These are phyloP conservation scores for Globisporangium okanoganense DNA, from an alignment of 352 stramenopile genomes.

Conservation along the genomic window DNA sequence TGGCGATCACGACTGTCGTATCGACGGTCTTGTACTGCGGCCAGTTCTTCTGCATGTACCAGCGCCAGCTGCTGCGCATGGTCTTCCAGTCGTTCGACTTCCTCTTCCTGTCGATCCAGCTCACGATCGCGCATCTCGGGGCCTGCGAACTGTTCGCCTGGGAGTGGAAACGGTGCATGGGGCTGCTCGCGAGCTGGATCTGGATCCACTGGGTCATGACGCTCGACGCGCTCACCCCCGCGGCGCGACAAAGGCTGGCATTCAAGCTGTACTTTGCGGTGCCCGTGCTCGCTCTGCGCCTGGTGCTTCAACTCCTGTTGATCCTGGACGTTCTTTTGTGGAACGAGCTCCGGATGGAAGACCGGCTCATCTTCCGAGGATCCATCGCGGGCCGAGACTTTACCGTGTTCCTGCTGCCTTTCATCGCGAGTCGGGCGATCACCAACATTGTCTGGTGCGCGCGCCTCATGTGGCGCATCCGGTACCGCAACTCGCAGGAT, in stretches of 20 bases:
- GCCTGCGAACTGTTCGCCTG: slow-evolving; percentile 13
- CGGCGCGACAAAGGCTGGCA: background rate
- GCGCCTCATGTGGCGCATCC: slow-evolving; percentile 14
- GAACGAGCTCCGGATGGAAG: slow-evolving; percentile 4
- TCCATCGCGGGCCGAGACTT: background rate
- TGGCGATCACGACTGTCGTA: background rate
- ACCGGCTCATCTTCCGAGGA: slow-evolving; percentile 10
- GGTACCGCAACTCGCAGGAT: background rate
- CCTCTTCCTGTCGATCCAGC: slow-evolving; percentile 16
- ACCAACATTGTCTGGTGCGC: slow-evolving; percentile 12
- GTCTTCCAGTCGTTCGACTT: slow-evolving; percentile 19
- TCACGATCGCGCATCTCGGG: slow-evolving; percentile 15
- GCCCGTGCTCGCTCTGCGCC: slow-evolving; percentile 7
- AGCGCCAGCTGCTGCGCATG: slow-evolving; percentile 14
- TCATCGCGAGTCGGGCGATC: slow-evolving; percentile 5
- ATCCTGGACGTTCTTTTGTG: slow-evolving; percentile 6
- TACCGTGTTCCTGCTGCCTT: background rate
- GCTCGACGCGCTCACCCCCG: slow-evolving; percentile 20
- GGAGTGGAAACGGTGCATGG: slow-evolving; percentile 5
- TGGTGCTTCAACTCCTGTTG: slow-evolving; percentile 10
- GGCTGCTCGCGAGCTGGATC: slow-evolving; percentile 7
- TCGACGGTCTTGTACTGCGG: slow-evolving; percentile 4
- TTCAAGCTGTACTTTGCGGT: slow-evolving; percentile 2
- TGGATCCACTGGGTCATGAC: slow-evolving; percentile 21
- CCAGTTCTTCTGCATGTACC: slow-evolving; percentile 13